Evolutionary conservation across 2,329 filamentous ascomycete species (phyloP).

Genomic region (Colletotrichum navitas): DNA sequence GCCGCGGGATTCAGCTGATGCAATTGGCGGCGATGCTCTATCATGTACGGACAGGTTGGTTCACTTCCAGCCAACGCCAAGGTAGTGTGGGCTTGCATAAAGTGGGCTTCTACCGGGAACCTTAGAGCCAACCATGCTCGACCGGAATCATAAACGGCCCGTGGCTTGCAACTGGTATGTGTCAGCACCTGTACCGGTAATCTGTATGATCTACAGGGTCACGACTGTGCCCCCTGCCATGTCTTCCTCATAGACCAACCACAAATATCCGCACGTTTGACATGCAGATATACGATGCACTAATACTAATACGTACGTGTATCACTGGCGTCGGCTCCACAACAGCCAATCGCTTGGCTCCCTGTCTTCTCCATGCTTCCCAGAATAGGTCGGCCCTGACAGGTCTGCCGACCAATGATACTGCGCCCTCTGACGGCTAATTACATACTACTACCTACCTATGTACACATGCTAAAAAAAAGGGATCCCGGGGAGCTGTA

Average conservation of each 20-base stretch:
- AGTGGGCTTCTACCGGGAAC: too few relatives aligned
- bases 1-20: not conserved
- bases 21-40: not conserved
- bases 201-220: not conserved
- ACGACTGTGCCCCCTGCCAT: too few relatives aligned
- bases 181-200: not conserved
- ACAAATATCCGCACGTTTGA: not conserved
- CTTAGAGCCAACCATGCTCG: too few relatives aligned
- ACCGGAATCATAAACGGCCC: not conserved
- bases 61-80: too few relatives aligned
- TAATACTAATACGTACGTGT: not conserved
- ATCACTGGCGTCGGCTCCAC: not conserved
- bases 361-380: conserved; percentile 26
- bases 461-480: too few relatives aligned
- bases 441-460: not conserved
- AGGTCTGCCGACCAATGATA: conserved; percentile 29
- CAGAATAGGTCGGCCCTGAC: conserved; percentile 9
- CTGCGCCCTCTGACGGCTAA: not conserved
- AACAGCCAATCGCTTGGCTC: conserved; percentile 9
- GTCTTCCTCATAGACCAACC: too few relatives aligned
- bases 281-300: not conserved
- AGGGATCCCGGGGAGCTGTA: not conserved
- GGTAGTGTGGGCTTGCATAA: not conserved
- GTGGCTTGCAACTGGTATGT: not conserved
- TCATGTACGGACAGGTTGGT: too few relatives aligned